Evolutionary conservation across 192 early-diverging fungal species (phyloP).

Genomic region (Spizellomyces sp.): DNA sequence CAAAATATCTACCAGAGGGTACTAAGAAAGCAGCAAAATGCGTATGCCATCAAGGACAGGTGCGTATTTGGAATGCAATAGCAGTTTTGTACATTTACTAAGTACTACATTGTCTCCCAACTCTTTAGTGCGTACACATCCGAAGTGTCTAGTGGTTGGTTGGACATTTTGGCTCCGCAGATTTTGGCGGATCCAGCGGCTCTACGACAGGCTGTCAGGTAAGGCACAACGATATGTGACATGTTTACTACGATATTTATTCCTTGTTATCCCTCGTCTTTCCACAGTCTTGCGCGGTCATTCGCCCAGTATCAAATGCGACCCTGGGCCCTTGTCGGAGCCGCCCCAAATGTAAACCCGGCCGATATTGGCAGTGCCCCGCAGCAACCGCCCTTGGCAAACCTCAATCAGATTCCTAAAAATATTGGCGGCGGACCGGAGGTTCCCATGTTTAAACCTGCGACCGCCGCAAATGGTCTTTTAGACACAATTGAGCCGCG

Average conservation of each 20-base stretch:
- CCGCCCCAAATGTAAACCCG: slow-evolving; percentile 11
- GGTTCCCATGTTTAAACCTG: slow-evolving; percentile 26
- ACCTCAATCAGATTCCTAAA: slow-evolving; percentile 12
- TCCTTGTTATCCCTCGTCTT: background rate
- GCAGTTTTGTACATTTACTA: no score
- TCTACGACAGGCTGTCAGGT: slow-evolving; percentile 10
- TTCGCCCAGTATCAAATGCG: slow-evolving; percentile 29
- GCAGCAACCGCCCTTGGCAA: background rate
- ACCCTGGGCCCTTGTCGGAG: slow-evolving; percentile 34
- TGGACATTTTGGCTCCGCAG: slow-evolving; percentile 29
- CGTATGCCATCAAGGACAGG: slow-evolving; percentile 36
- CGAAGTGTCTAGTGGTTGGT: slow-evolving; percentile 34
- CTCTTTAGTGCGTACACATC: slow-evolving; percentile 15
- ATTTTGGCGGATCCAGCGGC: slow-evolving; percentile 7
- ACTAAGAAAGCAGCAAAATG: background rate
- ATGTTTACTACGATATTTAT: no score
- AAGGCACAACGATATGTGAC: no score
- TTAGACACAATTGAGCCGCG: slow-evolving; percentile 43
- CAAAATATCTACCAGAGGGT: slow-evolving; percentile 19
- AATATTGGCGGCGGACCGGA: slow-evolving; percentile 7
- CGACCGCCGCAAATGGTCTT: slow-evolving; percentile 28
- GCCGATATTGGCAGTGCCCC: slow-evolving; percentile 15
- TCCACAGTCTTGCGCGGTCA: background rate
- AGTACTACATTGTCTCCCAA: no score
- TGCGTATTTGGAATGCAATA: no score